Evolutionary conservation across 805 yeast genomes (phyloP).

Genomic region (Metschnikowia hibisci): DNA sequence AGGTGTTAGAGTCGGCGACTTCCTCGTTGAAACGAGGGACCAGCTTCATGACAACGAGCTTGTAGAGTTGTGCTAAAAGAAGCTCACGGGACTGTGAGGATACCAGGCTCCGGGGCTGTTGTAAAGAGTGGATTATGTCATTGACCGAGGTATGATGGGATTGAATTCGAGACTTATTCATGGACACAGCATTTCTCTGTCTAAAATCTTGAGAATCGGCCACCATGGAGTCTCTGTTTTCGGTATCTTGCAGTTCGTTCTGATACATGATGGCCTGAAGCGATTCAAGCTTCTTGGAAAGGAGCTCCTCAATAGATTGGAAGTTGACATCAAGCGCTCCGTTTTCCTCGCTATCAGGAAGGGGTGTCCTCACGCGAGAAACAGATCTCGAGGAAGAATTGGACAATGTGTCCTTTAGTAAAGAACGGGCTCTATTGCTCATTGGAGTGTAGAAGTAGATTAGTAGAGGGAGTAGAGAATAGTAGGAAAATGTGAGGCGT

Average conservation of each 20-base stretch:
- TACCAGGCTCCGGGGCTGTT: conserved; percentile 40
- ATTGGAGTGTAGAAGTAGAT: background rate
- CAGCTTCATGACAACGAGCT: conserved; percentile 43
- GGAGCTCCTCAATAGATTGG: conserved; percentile 32
- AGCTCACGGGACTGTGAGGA: conserved; percentile 46
- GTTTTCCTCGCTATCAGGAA: conserved; percentile 31
- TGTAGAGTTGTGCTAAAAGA: conserved; percentile 48
- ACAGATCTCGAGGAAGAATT: conserved; percentile 29
- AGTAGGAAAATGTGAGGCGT: too few species aligned
- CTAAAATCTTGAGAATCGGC: conserved; percentile 20
- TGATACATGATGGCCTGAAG: conserved; percentile 22
- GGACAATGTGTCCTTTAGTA: conserved; percentile 20
- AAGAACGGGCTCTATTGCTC: conserved; percentile 7
- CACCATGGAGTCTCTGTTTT: conserved; percentile 19
- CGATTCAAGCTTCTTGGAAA: conserved; percentile 28
- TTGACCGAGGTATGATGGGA: conserved; percentile 36
- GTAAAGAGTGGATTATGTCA: conserved; percentile 44
- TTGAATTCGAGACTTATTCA: conserved; percentile 35
- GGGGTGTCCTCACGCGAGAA: conserved; percentile 35
- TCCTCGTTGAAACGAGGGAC: conserved; percentile 34
- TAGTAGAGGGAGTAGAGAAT: background rate
- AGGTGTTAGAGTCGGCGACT: conserved; percentile 27
- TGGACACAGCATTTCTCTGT: conserved; percentile 27
- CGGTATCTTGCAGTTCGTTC: conserved; percentile 15
- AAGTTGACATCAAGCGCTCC: conserved; percentile 34